phyloP scores from a whole-genome alignment of 1,284 basidiomycete genomes.

The Cryptococcus wingfieldii region DNA sequence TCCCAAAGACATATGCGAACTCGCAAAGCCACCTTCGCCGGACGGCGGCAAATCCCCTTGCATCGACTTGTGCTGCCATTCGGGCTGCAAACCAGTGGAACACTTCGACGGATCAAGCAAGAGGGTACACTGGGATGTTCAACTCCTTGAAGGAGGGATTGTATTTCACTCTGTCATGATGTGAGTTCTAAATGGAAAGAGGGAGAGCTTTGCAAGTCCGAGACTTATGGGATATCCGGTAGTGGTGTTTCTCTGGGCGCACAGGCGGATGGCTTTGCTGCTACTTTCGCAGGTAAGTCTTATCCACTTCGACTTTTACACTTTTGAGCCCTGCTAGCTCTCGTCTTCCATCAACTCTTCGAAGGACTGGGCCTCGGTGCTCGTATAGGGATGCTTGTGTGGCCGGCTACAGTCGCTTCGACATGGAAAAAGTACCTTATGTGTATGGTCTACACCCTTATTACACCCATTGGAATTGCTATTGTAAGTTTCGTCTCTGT shows the following conservation, averaged over 20 bases:
- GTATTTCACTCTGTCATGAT: conserved; percentile 51
- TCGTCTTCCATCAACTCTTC: conserved; percentile 19
- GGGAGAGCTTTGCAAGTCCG: not conserved
- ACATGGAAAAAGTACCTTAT: conserved; percentile 9
- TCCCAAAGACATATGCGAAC: not conserved
- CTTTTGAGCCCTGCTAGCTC: not conserved
- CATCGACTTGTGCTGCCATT: conserved; percentile 8
- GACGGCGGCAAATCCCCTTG: conserved; percentile 3
- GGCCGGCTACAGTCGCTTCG: conserved; percentile 5
- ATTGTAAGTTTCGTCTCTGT: conserved; percentile 7
- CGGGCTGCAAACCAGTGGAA: conserved; percentile 1
- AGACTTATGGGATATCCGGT: not conserved
- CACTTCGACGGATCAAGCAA: conserved; percentile 2
- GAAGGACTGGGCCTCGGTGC: conserved; percentile 30
- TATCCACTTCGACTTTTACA: not conserved
- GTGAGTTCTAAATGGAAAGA: not conserved
- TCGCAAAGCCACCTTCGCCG: not conserved
- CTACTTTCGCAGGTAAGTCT: conserved; percentile 47
- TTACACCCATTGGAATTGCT: conserved; percentile 19
- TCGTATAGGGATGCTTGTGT: conserved; percentile 20
- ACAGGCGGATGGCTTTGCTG: conserved; percentile 46
- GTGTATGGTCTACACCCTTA: conserved; percentile 12
- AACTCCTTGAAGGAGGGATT: conserved; percentile 48
- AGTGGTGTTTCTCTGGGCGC: conserved; percentile 38
- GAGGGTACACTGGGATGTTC: conserved; percentile 12